A percentile compares a stretch with the other conserved stretches of the same genome.
Conservation (phyloP, 345 rosid species). For the Geranium brycei region DNA sequence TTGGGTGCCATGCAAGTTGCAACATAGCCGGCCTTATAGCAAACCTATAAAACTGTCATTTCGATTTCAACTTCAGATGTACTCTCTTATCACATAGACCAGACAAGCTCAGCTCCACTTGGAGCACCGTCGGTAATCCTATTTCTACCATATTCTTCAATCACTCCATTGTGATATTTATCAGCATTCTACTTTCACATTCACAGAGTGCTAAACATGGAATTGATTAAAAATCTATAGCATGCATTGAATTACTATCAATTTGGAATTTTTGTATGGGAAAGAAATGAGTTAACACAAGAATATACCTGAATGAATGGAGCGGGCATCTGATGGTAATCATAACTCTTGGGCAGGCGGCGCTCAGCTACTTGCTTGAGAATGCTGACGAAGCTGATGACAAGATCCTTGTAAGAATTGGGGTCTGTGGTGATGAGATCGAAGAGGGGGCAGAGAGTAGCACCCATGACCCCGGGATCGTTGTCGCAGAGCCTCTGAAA, state of each 20-base stretch:
- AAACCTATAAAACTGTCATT: too few relatives aligned
- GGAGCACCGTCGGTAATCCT: too few relatives aligned
- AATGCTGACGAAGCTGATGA: constrained; percentile 79
- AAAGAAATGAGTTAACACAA: neutral
- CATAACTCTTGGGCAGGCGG: constrained; percentile 81
- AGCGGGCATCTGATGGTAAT: constrained; percentile 98
- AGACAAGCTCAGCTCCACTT: too few relatives aligned
- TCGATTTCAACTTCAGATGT: too few relatives aligned
- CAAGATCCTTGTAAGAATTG: constrained; percentile 71
- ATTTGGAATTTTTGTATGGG: too few relatives aligned
- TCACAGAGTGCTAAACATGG: neutral
- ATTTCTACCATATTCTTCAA: too few relatives aligned
- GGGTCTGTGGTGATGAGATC: constrained; percentile 67
- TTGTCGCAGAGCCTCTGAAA: constrained; percentile 74
- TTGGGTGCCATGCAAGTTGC: too few relatives aligned
- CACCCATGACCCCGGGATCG: constrained; percentile 99
- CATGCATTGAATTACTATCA: too few relatives aligned
- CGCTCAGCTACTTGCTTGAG: constrained; percentile 90
- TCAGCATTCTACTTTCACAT: neutral
- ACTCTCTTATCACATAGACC: too few relatives aligned
- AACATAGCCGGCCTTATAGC: too few relatives aligned
- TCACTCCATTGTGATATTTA: too few relatives aligned
- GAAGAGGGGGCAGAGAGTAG: constrained; percentile 86
- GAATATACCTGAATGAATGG: constrained; percentile 81
- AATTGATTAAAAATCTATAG: neutral